phyloP scores from a whole-genome alignment of 2,329 filamentous ascomycete species.

The Malbranchea zuffiana region DNA sequence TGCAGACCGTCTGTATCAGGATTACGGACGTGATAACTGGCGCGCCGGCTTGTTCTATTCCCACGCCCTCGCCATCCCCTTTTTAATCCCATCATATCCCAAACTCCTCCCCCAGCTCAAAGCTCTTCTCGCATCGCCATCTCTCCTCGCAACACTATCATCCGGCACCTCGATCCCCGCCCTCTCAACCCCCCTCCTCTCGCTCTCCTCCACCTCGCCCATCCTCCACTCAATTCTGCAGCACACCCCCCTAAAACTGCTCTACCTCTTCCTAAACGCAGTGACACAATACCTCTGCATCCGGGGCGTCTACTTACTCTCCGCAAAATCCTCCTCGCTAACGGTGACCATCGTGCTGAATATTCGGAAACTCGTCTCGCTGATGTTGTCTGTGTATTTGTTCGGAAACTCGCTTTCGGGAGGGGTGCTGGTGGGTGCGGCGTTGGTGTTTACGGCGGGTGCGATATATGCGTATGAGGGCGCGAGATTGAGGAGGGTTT shows the following conservation, averaged over 20 bases:
- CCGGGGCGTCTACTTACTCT: constrained; percentile 87
- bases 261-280: constrained; percentile 43
- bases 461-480: constrained; percentile 75
- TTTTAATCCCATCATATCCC: constrained; percentile 31
- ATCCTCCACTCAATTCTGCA: constrained; percentile 20
- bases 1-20: constrained; percentile 77
- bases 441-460: constrained; percentile 82
- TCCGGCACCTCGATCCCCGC: constrained; percentile 40
- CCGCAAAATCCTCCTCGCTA: constrained; percentile 75
- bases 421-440: constrained; percentile 69
- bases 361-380: constrained; percentile 82
- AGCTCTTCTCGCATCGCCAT: constrained; percentile 25
- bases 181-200: constrained; percentile 26
- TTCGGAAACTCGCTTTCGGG: constrained; percentile 75
- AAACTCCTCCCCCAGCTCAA: constrained; percentile 29
- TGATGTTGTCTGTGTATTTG: constrained; percentile 82
- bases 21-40: constrained; percentile 74
- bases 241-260: constrained; percentile 26
- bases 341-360: constrained; percentile 96
- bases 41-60: constrained; percentile 95
- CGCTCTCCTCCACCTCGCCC: constrained; percentile 15
- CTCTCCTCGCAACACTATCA: constrained; percentile 21
- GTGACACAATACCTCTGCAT: constrained; percentile 92
- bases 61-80: constrained; percentile 41
- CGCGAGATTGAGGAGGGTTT: constrained; percentile 23